These are phyloP conservation scores for Russula sp. DNA, from an alignment of 768 basidiomycete genomes.

Conservation along the genomic window DNA sequence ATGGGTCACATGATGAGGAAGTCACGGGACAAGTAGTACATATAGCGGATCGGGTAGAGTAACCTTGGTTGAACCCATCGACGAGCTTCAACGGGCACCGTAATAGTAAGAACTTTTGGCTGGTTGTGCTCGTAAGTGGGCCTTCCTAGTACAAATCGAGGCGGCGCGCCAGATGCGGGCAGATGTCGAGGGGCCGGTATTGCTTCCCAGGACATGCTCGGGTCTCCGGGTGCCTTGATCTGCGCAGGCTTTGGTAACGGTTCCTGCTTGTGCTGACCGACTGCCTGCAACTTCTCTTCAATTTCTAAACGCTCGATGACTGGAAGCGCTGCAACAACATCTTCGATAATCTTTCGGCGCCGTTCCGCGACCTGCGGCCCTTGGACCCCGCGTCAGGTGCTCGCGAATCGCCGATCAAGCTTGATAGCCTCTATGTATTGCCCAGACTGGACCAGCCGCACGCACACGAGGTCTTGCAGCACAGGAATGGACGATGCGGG, in stretches of 20 bases:
- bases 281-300: slow-evolving; percentile 45
- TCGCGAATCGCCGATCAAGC: slow-evolving; percentile 57
- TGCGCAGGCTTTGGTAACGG: slow-evolving; percentile 11
- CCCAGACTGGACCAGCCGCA: slow-evolving; percentile 69
- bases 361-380: slow-evolving; percentile 39
- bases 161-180: slow-evolving; percentile 5
- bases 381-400: slow-evolving; percentile 31
- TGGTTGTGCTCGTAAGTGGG: slow-evolving; percentile 2
- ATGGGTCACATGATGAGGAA: no score
- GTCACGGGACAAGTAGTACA: no score
- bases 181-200: slow-evolving; percentile 28
- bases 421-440: slow-evolving; percentile 68
- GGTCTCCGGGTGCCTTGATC: slow-evolving; percentile 28
- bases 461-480: slow-evolving; percentile 73
- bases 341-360: slow-evolving; percentile 65
- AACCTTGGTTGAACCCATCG: no score
- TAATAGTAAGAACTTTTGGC: not conserved
- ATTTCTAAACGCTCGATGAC: slow-evolving; percentile 55
- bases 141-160: slow-evolving; percentile 21
- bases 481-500: slow-evolving; percentile 46
- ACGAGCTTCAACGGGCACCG: not conserved
- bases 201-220: slow-evolving; percentile 66
- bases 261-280: not conserved
- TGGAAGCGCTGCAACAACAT: slow-evolving; percentile 59
- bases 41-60: no score